Percentiles rank a stretch among this genome's conserved stretches.
These are phyloP conservation scores for Floccularia luteovirens DNA, from an alignment of 768 basidiomycete species.

Conservation along the genomic window DNA sequence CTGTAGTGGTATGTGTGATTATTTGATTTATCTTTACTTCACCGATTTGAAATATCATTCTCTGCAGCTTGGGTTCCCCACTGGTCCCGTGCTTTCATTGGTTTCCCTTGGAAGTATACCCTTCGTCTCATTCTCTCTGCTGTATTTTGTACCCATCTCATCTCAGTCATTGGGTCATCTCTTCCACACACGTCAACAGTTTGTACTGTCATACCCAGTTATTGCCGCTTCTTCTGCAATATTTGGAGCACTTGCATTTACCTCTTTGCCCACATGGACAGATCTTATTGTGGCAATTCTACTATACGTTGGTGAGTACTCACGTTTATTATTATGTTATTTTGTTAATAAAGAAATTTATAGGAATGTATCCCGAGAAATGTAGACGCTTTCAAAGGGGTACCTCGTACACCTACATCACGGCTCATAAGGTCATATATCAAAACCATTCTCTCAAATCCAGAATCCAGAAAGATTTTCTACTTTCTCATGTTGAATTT, in stretches of 20 bases:
- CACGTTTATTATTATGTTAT: neutral
- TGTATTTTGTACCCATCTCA: constrained; percentile 53
- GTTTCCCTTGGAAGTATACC: constrained; percentile 53
- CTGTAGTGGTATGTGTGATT: constrained; percentile 40
- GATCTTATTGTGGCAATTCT: constrained; percentile 52
- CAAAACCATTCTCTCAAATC: constrained; percentile 85
- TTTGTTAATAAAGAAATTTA: neutral
- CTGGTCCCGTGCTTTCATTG: constrained; percentile 47
- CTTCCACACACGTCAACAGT: constrained; percentile 46
- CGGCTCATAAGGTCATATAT: constrained; percentile 63
- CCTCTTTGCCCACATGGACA: constrained; percentile 47
- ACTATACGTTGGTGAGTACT: constrained; percentile 53
- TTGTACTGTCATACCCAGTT: constrained; percentile 50
- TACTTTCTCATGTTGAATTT: constrained; percentile 94
- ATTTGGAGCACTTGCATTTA: constrained; percentile 57
- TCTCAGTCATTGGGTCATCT: constrained; percentile 36
- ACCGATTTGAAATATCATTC: constrained; percentile 6
- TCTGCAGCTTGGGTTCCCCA: constrained; percentile 40
- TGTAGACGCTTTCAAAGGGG: constrained; percentile 30
- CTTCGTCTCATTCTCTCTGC: constrained; percentile 49
- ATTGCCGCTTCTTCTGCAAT: constrained; percentile 39
- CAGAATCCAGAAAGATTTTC: constrained; percentile 92
- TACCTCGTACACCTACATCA: constrained; percentile 45
- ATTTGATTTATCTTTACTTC: neutral
- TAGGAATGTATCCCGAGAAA: constrained; percentile 49